Evolutionary conservation across 2,329 filamentous ascomycete genomes (phyloP), one percentile per base, ranked within the genome.

Genomic region (Chaetoscypha palmicola): DNA sequence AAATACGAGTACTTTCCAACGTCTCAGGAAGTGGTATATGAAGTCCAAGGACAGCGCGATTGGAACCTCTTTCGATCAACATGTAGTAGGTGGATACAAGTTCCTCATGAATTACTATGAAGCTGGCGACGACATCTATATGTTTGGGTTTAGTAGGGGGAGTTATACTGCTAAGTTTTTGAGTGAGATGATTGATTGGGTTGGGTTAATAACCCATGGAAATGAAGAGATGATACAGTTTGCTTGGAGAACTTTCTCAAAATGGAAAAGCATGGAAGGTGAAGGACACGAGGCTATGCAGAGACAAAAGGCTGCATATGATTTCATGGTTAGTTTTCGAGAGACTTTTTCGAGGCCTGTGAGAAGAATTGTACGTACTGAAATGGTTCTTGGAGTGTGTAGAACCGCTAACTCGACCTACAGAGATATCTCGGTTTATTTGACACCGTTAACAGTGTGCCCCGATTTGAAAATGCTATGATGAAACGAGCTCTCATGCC

Each of bases 141-240:
- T 86, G 64, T 86, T 86, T 47, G 83, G 83, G 0, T 88, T 87
- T 64, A 83, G 77, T 33, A 75, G 83, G 16, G 83, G 83, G 14
- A 74, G 82, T 1, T 87, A 87, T 56, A 83, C 84, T 33, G 83
- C 83, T 0, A 76, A 83, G 2, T 87, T 87, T 56, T 66, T 88
- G 1, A 85, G 86, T 0, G 86, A 92, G 58, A 91, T 91, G 86
- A 72, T 92, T 5, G 86, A 92, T 57, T 81, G 86, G 53, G 80
- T 92, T 43, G 87, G 88, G 1, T 70, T 94, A 0, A 70, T 94
- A 11, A 83, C 81, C 7, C 81, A 85, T 44, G 87, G 86, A 5
- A 94, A 94, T 55, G 87, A 94, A 58, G 87, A 92, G 54, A 83
- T 92, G 79, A 79, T 87, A 40, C 72, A 75, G 3, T 94, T 94